phyloP scores from a whole-genome alignment of 2,329 filamentous ascomycete species.

The Acrodontium crateriforme region DNA sequence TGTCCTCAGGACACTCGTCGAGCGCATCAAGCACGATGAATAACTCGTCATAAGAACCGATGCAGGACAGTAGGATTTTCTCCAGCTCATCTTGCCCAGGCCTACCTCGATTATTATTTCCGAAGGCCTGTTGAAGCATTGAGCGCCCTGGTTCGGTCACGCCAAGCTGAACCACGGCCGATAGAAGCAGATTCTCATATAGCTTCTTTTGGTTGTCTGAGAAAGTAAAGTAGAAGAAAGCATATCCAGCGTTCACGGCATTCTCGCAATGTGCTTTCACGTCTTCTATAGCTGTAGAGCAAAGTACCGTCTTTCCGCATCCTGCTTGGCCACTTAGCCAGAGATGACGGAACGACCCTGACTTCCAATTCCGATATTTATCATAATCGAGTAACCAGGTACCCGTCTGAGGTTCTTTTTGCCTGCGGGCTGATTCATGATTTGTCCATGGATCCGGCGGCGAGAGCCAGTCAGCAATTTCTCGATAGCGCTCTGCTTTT shows the following conservation, averaged over 20 bases:
- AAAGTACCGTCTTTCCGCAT: constrained; percentile 13
- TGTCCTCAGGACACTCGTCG: constrained; percentile 18
- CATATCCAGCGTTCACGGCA: constrained; percentile 2
- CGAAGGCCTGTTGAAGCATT: constrained; percentile 8
- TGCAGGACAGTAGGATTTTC: constrained; percentile 7
- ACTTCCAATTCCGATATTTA: constrained; percentile 9
- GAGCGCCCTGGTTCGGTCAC: constrained; percentile 8
- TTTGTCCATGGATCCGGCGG: constrained; percentile 8
- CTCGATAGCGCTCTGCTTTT: constrained; percentile 1
- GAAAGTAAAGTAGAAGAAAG: constrained; percentile 14
- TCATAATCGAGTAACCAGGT: constrained; percentile 9
- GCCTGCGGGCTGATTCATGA: constrained; percentile 8
- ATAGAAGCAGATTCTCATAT: constrained; percentile 6
- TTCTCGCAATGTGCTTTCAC: constrained; percentile 4
- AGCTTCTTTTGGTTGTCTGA: constrained; percentile 12
- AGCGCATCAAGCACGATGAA: constrained; percentile 23
- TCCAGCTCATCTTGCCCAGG: constrained; percentile 9
- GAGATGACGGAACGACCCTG: constrained; percentile 1
- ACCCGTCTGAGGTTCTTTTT: constrained; percentile 10
- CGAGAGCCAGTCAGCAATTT: constrained; percentile 9
- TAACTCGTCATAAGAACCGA: constrained; percentile 9
- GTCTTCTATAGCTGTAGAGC: constrained; percentile 12
- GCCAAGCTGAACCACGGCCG: constrained; percentile 11
- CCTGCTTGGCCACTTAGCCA: constrained; percentile 13
- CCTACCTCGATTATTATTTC: constrained; percentile 4